Conservation (phyloP, 192 early-diverging fungal species). For the Funneliformis geosporum region DNA sequence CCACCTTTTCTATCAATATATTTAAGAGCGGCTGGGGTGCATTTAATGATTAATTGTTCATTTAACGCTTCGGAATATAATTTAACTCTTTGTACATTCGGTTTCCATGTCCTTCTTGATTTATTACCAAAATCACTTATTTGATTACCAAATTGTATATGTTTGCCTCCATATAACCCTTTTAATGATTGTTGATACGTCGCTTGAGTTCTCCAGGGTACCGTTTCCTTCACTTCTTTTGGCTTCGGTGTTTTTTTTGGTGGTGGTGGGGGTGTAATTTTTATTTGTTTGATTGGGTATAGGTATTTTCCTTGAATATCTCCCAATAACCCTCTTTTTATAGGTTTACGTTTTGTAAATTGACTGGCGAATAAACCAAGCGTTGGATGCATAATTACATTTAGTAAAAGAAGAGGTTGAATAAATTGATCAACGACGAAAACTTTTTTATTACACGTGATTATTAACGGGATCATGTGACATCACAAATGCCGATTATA, state of each 20-base stretch:
- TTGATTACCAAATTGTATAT: slow-evolving; percentile 63
- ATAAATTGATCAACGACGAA: too few relatives aligned
- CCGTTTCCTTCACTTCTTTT: slow-evolving; percentile 1
- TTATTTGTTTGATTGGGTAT: not conserved
- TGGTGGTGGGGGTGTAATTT: not conserved
- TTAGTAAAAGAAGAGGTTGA: not conserved
- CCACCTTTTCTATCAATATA: slow-evolving; percentile 86
- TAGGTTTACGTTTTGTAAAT: not conserved
- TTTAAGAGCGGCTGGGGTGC: slow-evolving; percentile 69
- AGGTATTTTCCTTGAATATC: not conserved
- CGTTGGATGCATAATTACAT: slow-evolving; percentile 10
- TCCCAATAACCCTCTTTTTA: slow-evolving; percentile 1
- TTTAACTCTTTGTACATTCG: slow-evolving; percentile 69
- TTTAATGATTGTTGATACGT: slow-evolving; percentile 58
- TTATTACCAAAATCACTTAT: slow-evolving; percentile 69
- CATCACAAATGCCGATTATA: too few relatives aligned
- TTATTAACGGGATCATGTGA: too few relatives aligned
- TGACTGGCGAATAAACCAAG: not conserved
- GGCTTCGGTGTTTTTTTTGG: not conserved
- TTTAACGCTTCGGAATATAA: slow-evolving; percentile 68
- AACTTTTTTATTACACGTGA: too few relatives aligned
- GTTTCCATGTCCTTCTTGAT: slow-evolving; percentile 75
- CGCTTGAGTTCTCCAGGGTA: not conserved
- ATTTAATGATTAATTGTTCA: slow-evolving; percentile 55
- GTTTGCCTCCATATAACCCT: slow-evolving; percentile 61